Conservation (phyloP, 1,139 yeast genomes). For the Blastobotrys niveus region DNA sequence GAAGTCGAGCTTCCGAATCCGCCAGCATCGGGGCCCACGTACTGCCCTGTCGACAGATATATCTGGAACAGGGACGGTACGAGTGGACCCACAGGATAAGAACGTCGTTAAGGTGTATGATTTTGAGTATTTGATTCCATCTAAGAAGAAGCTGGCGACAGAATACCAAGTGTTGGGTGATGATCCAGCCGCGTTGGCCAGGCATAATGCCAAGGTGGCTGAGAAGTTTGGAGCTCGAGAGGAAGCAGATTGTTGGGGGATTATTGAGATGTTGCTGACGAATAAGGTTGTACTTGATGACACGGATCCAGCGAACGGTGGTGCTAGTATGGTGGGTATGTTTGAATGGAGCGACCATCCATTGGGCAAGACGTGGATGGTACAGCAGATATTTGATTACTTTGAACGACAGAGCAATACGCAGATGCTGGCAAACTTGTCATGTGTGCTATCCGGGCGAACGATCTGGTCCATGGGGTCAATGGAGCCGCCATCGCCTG, state of each 20-base stretch:
- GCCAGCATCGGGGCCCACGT: conserved; percentile 9
- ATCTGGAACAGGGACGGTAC: conserved; percentile 5
- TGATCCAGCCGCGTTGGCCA: conserved; percentile 58
- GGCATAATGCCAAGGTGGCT: conserved; percentile 70
- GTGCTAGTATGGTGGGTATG: conserved; percentile 1
- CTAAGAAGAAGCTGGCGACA: conserved; percentile 67
- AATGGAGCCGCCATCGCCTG: too few relatives aligned
- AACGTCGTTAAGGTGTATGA: conserved; percentile 62
- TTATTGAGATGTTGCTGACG: conserved; percentile 33
- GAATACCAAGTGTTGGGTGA: conserved; percentile 70
- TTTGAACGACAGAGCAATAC: conserved; percentile 62
- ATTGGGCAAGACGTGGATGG: conserved; percentile 70
- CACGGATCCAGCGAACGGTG: not conserved
- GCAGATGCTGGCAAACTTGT: conserved; percentile 87
- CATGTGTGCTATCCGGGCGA: conserved; percentile 49
- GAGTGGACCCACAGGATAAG: conserved; percentile 21
- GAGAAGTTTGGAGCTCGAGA: conserved; percentile 54
- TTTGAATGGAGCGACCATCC: conserved; percentile 75
- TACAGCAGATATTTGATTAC: conserved; percentile 55
- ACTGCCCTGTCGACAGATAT: conserved; percentile 15
- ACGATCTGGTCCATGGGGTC: too few relatives aligned
- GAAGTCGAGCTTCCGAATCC: conserved; percentile 9
- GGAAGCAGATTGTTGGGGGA: conserved; percentile 71
- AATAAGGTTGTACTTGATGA: conserved; percentile 17
- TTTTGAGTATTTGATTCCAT: conserved; percentile 66